A percentile compares a stretch with the other conserved stretches of the same genome.
Evolutionary conservation across 441 rosid species (phyloP).

Genomic region (Gossypium lobatum): DNA sequence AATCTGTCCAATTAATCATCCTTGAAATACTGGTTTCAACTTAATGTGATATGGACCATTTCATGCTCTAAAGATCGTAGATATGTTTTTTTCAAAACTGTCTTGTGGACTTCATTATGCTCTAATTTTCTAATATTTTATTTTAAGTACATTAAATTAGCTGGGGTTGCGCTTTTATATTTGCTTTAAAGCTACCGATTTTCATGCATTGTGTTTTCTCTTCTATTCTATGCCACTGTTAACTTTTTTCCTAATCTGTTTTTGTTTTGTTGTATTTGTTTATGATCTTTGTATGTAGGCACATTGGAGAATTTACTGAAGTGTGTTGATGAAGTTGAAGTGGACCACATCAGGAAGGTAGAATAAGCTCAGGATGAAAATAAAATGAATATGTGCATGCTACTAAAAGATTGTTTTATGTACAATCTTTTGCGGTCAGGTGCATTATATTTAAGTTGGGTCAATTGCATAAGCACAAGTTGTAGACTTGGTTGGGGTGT

Average conservation of each 20-base stretch:
- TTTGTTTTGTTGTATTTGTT: conserved; percentile 11
- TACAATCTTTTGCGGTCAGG: neutral
- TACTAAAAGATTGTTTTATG: neutral
- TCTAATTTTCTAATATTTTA: neutral
- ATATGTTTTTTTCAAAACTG: neutral
- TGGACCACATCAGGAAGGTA: conserved; percentile 50
- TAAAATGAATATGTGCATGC: conserved; percentile 5
- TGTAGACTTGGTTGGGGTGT: neutral
- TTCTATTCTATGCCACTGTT: neutral
- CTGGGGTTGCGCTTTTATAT: conserved; percentile 4
- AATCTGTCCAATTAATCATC: neutral
- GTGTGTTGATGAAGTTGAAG: conserved; percentile 56
- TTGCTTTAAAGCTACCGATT: neutral
- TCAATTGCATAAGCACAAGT: neutral
- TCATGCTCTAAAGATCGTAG: neutral
- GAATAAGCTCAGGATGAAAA: neutral
- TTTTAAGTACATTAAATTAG: neutral
- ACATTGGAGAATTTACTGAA: conserved; percentile 58
- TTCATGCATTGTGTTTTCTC: neutral
- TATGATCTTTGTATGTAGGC: conserved; percentile 31
- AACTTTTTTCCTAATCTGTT: neutral
- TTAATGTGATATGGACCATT: neutral
- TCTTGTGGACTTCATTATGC: neutral
- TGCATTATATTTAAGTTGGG: neutral
- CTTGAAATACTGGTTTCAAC: neutral